Percentiles rank a stretch among this genome's conserved stretches.
Conservation (phyloP, 1,139 yeast species). For the Taiozyma sp. region DNA sequence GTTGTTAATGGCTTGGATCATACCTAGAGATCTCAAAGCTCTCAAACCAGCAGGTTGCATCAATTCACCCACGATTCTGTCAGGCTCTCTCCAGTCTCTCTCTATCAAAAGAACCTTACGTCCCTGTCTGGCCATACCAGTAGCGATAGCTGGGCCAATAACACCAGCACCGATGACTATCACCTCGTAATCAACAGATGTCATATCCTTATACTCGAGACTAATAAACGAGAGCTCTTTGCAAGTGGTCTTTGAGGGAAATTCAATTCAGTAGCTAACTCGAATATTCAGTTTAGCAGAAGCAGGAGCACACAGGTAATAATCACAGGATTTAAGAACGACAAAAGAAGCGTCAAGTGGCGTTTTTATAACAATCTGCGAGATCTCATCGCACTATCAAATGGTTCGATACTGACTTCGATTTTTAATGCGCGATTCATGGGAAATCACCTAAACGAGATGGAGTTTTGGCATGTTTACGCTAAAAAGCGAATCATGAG, state of each 20-base stretch:
- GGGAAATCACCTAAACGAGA: background rate
- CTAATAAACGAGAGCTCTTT: background rate
- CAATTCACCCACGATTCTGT: conserved; percentile 94
- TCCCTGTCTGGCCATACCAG: conserved; percentile 87
- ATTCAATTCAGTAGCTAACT: background rate
- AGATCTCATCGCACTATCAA: background rate
- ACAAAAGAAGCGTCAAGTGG: background rate
- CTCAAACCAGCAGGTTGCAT: conserved; percentile 94
- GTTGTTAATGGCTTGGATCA: conserved; percentile 71
- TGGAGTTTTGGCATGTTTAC: background rate
- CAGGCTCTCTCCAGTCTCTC: conserved; percentile 89
- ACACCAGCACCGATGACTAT: conserved; percentile 86
- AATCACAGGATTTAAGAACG: background rate
- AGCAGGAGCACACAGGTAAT: background rate
- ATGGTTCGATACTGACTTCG: background rate
- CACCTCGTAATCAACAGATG: conserved; percentile 30
- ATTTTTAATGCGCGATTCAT: background rate
- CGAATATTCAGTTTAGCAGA: background rate
- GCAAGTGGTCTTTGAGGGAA: background rate
- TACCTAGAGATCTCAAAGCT: conserved; percentile 76
- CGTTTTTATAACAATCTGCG: background rate
- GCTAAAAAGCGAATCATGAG: background rate
- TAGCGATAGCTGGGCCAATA: conserved; percentile 90
- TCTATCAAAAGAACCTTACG: conserved; percentile 66
- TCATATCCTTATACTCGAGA: background rate